phyloP scores from a whole-genome alignment of 2,329 filamentous ascomycete genomes.

The Fusarium vanettenii region DNA sequence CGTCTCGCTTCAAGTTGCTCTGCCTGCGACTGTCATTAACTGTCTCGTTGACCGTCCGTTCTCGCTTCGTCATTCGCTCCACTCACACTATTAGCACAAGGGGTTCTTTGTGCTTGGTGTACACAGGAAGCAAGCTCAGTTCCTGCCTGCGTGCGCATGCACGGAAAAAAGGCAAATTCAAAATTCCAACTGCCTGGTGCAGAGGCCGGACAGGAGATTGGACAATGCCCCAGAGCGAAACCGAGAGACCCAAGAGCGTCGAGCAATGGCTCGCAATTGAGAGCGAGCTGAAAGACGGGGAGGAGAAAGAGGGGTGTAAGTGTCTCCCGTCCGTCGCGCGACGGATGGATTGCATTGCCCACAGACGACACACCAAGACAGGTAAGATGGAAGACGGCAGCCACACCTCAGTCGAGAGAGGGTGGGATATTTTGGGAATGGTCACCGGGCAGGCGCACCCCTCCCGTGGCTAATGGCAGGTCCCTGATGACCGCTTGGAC shows the following conservation, averaged over 20 bases:
- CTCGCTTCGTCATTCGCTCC: conserved; percentile 14
- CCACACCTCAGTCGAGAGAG: conserved; percentile 29
- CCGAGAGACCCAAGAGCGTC: background rate
- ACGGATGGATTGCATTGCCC: conserved; percentile 22
- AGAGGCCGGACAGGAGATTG: background rate
- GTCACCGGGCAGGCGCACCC: conserved; percentile 35
- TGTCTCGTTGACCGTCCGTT: background rate
- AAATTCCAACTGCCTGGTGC: conserved; percentile 7
- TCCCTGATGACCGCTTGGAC: conserved; percentile 36
- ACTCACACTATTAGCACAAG: conserved; percentile 11
- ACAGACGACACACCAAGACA: background rate
- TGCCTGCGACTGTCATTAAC: conserved; percentile 4
- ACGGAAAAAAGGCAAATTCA: background rate
- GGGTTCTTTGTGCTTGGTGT: conserved; percentile 24
- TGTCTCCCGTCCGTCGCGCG: conserved; percentile 16
- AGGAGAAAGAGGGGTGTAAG: conserved; percentile 9
- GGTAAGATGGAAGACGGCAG: conserved; percentile 7
- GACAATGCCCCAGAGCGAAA: conserved; percentile 10
- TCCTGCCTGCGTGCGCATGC: background rate
- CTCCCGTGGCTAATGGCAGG: conserved; percentile 27
- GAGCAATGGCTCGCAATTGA: conserved; percentile 25
- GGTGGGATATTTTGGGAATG: conserved; percentile 41
- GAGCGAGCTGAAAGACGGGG: conserved; percentile 5
- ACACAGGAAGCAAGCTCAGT: conserved; percentile 20
- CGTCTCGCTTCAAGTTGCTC: conserved; percentile 3